Evolutionary conservation across 2,329 filamentous ascomycete species (phyloP), one percentile per base, ranked within the genome.

Genomic region (Raffaelea deltoideospora): DNA sequence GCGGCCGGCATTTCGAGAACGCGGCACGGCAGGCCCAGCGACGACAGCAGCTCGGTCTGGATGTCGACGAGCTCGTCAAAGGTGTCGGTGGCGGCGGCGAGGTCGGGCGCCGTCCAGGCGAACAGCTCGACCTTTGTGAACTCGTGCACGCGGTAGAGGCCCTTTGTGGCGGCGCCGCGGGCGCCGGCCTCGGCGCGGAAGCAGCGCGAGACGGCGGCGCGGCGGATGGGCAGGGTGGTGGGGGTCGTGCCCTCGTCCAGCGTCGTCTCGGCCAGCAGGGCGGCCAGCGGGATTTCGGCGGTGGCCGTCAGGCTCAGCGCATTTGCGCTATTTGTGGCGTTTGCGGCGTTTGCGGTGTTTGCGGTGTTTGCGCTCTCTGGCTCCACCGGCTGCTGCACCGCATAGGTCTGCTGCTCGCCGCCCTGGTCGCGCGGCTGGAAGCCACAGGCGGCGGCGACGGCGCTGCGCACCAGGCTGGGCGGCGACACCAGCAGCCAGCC

Each of bases 61-160:
- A 95, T 79, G 41, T 74, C 70, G 35, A 95, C 63, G 65, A 98
- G 85, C 57, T 95, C 86, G 35, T 82, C 65, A 54, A 94, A 94
- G 11, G 88, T 48, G 0, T 68, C 61, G 8, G 67, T 60, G 0
- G 74, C 62, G 29, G 56, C 52, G 23, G 50, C 53, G 3, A 49
- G 39, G 37, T 73, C 65, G 2, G 82, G 74, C 22, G 67, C 49
- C 5, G 84, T 80, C 90, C 90, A 98, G 0, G 81, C 86, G 53
- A 98, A 96, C 66, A 98, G 77, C 58, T 98, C 90, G 0, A 98
- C 88, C 56, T 98, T 98, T 21, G 86, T 94, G 59, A 98, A 98
- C 58, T 98, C 90, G 58, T 98, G 90, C 4, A 98, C 90, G 21
- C 90, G 79, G 59, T 96, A 98, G 2, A 98, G 63, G 5, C 90